These are phyloP conservation scores for Curvularia sp. DNA, from an alignment of 2,329 filamentous ascomycete species.

Conservation along the genomic window DNA sequence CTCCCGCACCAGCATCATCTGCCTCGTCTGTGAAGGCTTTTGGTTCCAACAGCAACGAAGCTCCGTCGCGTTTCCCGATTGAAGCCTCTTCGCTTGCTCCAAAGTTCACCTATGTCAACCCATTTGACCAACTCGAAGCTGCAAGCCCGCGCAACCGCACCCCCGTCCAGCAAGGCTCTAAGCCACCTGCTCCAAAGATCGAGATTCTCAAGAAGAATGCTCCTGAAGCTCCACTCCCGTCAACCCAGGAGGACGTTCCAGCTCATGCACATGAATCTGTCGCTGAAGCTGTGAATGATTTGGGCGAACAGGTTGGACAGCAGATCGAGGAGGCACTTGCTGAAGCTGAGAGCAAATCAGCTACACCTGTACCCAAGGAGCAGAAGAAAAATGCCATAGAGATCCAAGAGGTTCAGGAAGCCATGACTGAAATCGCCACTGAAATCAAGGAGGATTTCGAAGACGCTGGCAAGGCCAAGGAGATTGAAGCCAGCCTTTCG, in stretches of 20 bases:
- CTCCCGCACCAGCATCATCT: slow-evolving; percentile 31
- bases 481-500: slow-evolving; percentile 62
- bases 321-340: slow-evolving; percentile 72
- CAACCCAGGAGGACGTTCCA: slow-evolving; percentile 31
- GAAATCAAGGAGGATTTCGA: slow-evolving; percentile 58
- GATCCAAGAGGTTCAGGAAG: slow-evolving; percentile 62
- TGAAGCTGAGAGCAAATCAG: slow-evolving; percentile 47
- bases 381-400: slow-evolving; percentile 47
- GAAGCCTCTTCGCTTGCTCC: slow-evolving; percentile 45
- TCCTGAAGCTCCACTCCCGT: slow-evolving; percentile 49
- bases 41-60: slow-evolving; percentile 52
- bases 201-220: slow-evolving; percentile 57
- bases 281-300: slow-evolving; percentile 70
- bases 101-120: slow-evolving; percentile 75
- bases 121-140: slow-evolving; percentile 73
- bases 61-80: slow-evolving; percentile 45
- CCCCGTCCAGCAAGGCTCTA: slow-evolving; percentile 35
- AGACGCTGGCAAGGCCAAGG: slow-evolving; percentile 61
- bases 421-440: slow-evolving; percentile 59
- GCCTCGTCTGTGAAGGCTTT: slow-evolving; percentile 45
- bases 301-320: slow-evolving; percentile 67
- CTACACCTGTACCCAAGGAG: slow-evolving; percentile 57
- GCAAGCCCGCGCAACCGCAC: slow-evolving; percentile 66
- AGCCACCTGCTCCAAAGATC: slow-evolving; percentile 46
- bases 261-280: slow-evolving; percentile 66